These are phyloP conservation scores for Nannochloris sp. DNA, from an alignment of 139 green algal genomes.

Conservation along the genomic window DNA sequence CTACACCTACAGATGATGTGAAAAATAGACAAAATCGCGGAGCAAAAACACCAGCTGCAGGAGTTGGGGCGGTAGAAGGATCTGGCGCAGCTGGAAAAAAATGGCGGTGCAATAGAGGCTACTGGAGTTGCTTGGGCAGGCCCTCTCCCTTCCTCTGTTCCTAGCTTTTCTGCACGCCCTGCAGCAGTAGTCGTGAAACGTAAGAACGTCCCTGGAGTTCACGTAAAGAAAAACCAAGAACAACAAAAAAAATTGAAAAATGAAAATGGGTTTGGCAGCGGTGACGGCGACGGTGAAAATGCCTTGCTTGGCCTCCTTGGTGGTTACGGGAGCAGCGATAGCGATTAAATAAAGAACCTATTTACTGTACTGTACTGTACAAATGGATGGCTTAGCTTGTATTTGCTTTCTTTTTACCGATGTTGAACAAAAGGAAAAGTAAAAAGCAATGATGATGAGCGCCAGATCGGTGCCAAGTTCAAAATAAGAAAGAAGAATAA, in stretches of 20 bases:
- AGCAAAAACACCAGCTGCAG: not conserved
- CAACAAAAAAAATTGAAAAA: not conserved
- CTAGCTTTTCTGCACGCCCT: slow-evolving; percentile 13
- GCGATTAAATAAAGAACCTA: not conserved
- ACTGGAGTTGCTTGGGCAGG: no score
- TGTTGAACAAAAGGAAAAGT: not conserved
- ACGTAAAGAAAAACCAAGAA: no score
- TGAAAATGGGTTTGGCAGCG: not conserved
- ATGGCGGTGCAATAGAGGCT: no score
- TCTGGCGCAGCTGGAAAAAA: no score
- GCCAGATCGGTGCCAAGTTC: not conserved
- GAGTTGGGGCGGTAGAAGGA: not conserved
- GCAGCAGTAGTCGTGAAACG: slow-evolving; percentile 22
- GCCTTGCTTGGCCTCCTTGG: slow-evolving; percentile 9
- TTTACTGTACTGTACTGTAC: no score
- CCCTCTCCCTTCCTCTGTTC: not conserved
- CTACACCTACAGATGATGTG: not conserved
- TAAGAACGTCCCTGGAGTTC: not conserved
- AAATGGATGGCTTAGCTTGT: no score
- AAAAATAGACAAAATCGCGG: not conserved
- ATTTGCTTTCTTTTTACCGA: no score
- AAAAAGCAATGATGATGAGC: not conserved
- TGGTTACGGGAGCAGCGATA: slow-evolving; percentile 10
- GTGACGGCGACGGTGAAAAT: not conserved
- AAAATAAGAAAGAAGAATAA: not conserved